Conservation (phyloP, 2,329 filamentous ascomycete genomes). For the Xylaria sp. region DNA sequence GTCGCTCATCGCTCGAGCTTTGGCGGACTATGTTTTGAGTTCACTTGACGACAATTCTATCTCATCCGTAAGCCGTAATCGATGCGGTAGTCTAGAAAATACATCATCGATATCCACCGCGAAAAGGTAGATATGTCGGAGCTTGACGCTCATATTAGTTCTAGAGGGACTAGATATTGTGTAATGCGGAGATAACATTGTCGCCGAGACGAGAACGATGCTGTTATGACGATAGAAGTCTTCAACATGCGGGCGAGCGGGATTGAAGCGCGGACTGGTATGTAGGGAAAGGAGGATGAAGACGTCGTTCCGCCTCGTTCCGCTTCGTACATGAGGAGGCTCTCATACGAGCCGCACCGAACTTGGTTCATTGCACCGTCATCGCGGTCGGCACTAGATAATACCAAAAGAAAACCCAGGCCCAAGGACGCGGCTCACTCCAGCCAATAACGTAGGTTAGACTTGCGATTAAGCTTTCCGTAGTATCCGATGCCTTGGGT, state of each 20-base stretch:
- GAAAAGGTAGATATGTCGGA: constrained; percentile 8
- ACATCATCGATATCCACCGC: constrained; percentile 31
- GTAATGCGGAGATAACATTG: constrained; percentile 21
- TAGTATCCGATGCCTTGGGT: constrained; percentile 14
- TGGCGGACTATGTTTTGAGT: constrained; percentile 26
- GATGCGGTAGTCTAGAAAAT: constrained; percentile 4
- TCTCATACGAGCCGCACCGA: neutral
- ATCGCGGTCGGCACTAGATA: constrained; percentile 15
- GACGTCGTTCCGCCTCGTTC: neutral
- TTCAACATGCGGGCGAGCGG: neutral
- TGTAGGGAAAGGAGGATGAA: neutral
- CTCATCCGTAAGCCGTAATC: constrained; percentile 21
- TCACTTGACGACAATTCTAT: constrained; percentile 36
- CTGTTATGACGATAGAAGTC: constrained; percentile 25
- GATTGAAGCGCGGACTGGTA: neutral
- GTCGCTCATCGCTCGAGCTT: neutral
- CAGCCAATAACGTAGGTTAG: constrained; percentile 4
- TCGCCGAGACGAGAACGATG: neutral
- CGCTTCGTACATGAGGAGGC: constrained; percentile 1
- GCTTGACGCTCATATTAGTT: neutral
- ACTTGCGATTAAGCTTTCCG: constrained; percentile 18
- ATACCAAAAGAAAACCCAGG: constrained; percentile 15
- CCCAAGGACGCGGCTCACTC: constrained; percentile 31
- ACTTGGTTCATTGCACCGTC: constrained; percentile 33
- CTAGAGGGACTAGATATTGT: neutral